These are phyloP conservation scores for Fraxinus albicans DNA, from an alignment of 305 asterid species.

Conservation along the genomic window DNA sequence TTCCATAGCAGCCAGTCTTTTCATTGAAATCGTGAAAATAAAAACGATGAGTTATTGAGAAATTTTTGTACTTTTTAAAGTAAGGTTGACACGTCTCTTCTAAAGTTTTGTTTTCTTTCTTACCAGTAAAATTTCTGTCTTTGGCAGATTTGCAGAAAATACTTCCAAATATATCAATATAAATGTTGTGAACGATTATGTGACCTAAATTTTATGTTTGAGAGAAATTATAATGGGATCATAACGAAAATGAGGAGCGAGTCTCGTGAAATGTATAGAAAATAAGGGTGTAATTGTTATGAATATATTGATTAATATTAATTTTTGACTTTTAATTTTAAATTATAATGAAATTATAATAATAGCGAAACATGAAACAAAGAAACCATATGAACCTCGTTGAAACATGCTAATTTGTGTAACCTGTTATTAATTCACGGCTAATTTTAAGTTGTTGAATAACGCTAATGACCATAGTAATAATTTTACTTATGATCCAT, in stretches of 20 bases:
- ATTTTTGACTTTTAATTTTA: neutral
- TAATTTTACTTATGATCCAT: conserved; percentile 17
- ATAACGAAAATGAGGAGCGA: neutral
- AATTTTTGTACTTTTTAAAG: neutral
- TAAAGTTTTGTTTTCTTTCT: neutral
- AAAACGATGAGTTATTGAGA: neutral
- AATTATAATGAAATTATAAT: neutral
- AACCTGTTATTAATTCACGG: conserved; percentile 50
- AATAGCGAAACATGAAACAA: neutral
- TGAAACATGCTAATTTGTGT: neutral
- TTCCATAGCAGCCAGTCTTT: neutral
- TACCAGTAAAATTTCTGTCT: neutral
- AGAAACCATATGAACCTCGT: neutral
- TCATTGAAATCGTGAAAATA: neutral
- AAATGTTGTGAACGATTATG: neutral
- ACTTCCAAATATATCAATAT: neutral
- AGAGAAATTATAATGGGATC: neutral
- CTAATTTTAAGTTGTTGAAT: conserved; percentile 23
- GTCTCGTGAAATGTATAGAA: neutral
- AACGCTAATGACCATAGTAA: conserved; percentile 10
- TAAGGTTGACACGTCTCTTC: neutral
- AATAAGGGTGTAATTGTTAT: neutral
- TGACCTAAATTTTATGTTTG: neutral
- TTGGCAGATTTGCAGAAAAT: neutral
- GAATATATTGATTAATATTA: neutral